Evolutionary conservation across 2,329 filamentous ascomycete species (phyloP).

Genomic region (Clonostachys sp.): DNA sequence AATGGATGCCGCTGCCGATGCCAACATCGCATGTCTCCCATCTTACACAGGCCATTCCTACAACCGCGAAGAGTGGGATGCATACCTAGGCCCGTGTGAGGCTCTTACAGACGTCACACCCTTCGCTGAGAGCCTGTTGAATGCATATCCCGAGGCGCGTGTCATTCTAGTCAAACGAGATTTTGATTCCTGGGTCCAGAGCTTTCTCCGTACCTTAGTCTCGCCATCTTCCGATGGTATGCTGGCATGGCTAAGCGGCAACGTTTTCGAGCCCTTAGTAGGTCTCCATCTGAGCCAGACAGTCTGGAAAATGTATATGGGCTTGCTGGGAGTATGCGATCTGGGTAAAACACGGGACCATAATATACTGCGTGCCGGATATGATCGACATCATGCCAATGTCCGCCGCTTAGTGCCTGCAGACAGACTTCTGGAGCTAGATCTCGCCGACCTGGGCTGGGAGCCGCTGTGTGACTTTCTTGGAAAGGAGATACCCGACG

Average conservation of each 20-base stretch:
- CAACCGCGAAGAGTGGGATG: constrained; percentile 1
- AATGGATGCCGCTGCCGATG: constrained; percentile 5
- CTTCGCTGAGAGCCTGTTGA: constrained; percentile 5
- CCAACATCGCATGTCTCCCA: constrained; percentile 4
- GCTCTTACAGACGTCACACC: constrained; percentile 9
- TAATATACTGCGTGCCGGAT: background rate
- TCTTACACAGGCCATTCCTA: constrained; percentile 3
- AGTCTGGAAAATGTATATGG: constrained; percentile 9
- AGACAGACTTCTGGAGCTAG: constrained; percentile 18
- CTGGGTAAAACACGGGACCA: background rate
- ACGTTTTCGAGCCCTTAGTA: constrained; percentile 1
- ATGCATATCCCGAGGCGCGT: constrained; percentile 11
- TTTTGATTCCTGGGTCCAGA: constrained; percentile 9
- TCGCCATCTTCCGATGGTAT: constrained; percentile 7
- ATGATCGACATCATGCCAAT: constrained; percentile 15
- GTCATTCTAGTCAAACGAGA: constrained; percentile 12
- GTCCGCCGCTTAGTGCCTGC: constrained; percentile 17
- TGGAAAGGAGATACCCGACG: constrained; percentile 17
- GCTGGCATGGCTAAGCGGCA: constrained; percentile 2
- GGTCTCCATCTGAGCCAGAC: constrained; percentile 5
- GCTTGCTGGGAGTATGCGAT: constrained; percentile 2
- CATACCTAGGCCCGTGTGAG: constrained; percentile 5
- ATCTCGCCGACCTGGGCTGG: constrained; percentile 23
- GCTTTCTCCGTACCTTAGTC: constrained; percentile 12
- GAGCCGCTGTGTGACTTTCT: constrained; percentile 26